A percentile compares a stretch with the other conserved stretches of the same genome.
phyloP scores from a whole-genome alignment of 2,329 filamentous ascomycete genomes.

The Colletotrichum horii region DNA sequence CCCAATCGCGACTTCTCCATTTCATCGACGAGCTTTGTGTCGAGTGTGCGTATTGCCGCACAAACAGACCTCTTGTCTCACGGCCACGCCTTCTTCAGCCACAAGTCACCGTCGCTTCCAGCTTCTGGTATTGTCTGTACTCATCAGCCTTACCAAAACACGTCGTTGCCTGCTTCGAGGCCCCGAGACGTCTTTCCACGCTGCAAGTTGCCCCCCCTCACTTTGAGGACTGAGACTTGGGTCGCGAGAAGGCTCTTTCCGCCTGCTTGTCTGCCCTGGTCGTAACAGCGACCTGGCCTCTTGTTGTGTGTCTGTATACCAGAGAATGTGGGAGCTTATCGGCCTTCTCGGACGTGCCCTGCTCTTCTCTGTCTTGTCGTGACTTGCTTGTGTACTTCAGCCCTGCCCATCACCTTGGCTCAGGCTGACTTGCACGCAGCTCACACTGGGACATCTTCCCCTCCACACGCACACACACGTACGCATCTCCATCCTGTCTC shows the following conservation, averaged over 20 bases:
- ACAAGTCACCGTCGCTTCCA: background rate
- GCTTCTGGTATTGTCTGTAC: background rate
- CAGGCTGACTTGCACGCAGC: constrained; percentile 7
- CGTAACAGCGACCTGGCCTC: background rate
- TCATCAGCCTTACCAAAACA: background rate
- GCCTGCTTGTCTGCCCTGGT: background rate
- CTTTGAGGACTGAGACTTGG: background rate
- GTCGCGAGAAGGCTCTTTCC: background rate
- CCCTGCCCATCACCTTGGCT: constrained; percentile 11
- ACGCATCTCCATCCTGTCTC: background rate
- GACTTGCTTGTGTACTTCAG: background rate
- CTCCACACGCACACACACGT: background rate
- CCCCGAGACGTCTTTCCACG: background rate
- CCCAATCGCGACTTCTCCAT: background rate
- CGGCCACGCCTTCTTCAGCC: background rate
- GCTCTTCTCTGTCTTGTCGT: background rate
- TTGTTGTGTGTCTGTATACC: background rate
- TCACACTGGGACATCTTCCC: background rate
- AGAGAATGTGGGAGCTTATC: background rate
- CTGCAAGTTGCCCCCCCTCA: background rate
- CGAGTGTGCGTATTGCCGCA: background rate
- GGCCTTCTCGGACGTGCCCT: background rate
- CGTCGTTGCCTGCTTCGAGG: background rate
- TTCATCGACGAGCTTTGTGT: background rate
- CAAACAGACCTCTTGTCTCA: background rate